Evolutionary conservation across 305 asterid species (phyloP).

Genomic region (Fraxinus paxiana): DNA sequence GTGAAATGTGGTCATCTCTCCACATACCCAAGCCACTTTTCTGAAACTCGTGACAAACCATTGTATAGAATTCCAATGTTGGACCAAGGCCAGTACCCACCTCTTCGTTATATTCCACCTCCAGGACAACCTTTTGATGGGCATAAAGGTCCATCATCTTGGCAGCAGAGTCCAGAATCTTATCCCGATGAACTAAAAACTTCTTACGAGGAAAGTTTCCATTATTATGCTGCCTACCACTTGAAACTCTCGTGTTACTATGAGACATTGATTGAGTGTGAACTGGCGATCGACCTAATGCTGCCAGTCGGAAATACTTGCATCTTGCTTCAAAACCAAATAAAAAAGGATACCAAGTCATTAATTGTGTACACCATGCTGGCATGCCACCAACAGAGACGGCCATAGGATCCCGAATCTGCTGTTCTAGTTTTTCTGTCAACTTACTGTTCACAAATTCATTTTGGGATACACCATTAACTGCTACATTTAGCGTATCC

Average conservation of each 20-base stretch:
- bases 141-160: slow-evolving; percentile 71
- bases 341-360: slow-evolving; percentile 70
- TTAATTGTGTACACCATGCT: slow-evolving; percentile 78
- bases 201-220: slow-evolving; percentile 54
- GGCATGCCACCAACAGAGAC: slow-evolving; percentile 79
- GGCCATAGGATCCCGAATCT: slow-evolving; percentile 70
- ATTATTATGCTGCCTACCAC: slow-evolving; percentile 47
- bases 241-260: slow-evolving; percentile 37
- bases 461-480: slow-evolving; percentile 43
- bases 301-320: slow-evolving; percentile 67
- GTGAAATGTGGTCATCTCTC: slow-evolving; percentile 62
- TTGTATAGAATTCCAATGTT: slow-evolving; percentile 79
- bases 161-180: slow-evolving; percentile 69
- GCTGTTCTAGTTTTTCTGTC: slow-evolving; percentile 91
- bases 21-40: slow-evolving; percentile 72
- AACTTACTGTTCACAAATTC: slow-evolving; percentile 77
- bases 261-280: slow-evolving; percentile 36
- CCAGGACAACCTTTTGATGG: slow-evolving; percentile 55
- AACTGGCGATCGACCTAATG: slow-evolving; percentile 46
- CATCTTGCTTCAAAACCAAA: slow-evolving; percentile 85
- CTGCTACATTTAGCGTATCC: slow-evolving; percentile 37
- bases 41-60: slow-evolving; percentile 87
- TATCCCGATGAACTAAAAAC: slow-evolving; percentile 68
- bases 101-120: slow-evolving; percentile 89
- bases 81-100: slow-evolving; percentile 99